Evolutionary conservation across 176 grass and related monocot genomes (phyloP).

Genomic region (Melocanna baccifera): DNA sequence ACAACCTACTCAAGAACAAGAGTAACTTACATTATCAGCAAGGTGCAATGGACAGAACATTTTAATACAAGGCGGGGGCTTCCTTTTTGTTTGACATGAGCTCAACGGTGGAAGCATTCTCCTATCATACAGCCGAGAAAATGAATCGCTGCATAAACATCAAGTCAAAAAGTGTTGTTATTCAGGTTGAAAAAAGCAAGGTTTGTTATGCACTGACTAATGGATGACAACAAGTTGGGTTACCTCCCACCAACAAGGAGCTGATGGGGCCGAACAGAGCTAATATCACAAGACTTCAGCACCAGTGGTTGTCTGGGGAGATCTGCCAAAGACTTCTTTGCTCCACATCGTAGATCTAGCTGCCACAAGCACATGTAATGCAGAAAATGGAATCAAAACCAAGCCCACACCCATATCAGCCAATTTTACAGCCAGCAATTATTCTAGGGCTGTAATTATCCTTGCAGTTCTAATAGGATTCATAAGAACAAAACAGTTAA

Average conservation of each 20-base stretch:
- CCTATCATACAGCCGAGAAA: slow-evolving; percentile 86
- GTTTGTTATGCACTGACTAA: neutral
- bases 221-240: slow-evolving; percentile 16
- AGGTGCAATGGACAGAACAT: slow-evolving; percentile 91
- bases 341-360: slow-evolving; percentile 88
- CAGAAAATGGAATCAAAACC: slow-evolving; percentile 4
- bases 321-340: slow-evolving; percentile 84
- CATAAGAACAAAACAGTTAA: neutral
- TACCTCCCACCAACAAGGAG: slow-evolving; percentile 97
- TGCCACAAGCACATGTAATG: slow-evolving; percentile 32
- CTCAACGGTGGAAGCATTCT: slow-evolving; percentile 90
- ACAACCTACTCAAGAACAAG: slow-evolving; percentile 29
- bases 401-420: neutral
- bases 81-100: slow-evolving; percentile 62
- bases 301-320: slow-evolving; percentile 57
- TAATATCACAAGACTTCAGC: slow-evolving; percentile 95
- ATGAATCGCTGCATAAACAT: slow-evolving; percentile 66
- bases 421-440: slow-evolving; percentile 13
- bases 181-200: slow-evolving; percentile 22
- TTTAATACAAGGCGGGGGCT: slow-evolving; percentile 72
- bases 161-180: neutral
- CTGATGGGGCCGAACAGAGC: slow-evolving; percentile 79
- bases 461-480: neutral
- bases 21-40: slow-evolving; percentile 65
- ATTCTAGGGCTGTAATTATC: neutral